Evolutionary conservation across 371 early-diverging fungal species (phyloP).

Genomic region (Rhizopus stolonifer): DNA sequence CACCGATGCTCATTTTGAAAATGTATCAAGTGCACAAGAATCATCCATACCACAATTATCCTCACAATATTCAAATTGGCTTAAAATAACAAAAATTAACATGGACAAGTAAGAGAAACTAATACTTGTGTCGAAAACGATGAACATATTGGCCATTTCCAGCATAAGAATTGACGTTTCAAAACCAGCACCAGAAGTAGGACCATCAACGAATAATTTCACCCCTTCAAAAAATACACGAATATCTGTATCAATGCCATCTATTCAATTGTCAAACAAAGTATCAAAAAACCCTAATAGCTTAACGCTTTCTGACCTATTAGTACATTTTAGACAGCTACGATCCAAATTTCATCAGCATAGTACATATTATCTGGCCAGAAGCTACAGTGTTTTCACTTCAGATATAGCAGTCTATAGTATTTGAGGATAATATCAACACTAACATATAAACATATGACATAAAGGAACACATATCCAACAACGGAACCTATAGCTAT

Average conservation of each 20-base stretch:
- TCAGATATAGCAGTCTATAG: too few species aligned
- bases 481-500: too few species aligned
- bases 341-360: slow-evolving; percentile 7
- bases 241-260: slow-evolving; percentile 7
- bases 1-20: slow-evolving; percentile 11
- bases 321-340: slow-evolving; percentile 10
- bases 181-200: slow-evolving; percentile 10
- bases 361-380: slow-evolving; percentile 10
- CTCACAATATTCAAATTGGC: slow-evolving; percentile 9
- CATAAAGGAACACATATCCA: too few species aligned
- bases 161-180: slow-evolving; percentile 9
- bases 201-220: slow-evolving; percentile 13
- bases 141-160: slow-evolving; percentile 12
- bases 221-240: slow-evolving; percentile 12
- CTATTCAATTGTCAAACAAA: slow-evolving; percentile 4
- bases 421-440: too few species aligned
- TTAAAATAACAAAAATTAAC: slow-evolving; percentile 8
- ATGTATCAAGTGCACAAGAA: slow-evolving; percentile 4
- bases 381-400: slow-evolving; percentile 9
- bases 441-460: too few species aligned
- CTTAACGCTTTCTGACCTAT: slow-evolving; percentile 8
- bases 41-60: slow-evolving; percentile 11
- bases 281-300: slow-evolving; percentile 12
- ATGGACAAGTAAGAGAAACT: slow-evolving; percentile 9
- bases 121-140: slow-evolving; percentile 6